Conservation (phyloP, 2,329 filamentous ascomycete genomes). For the Tympanopsis confertula region DNA sequence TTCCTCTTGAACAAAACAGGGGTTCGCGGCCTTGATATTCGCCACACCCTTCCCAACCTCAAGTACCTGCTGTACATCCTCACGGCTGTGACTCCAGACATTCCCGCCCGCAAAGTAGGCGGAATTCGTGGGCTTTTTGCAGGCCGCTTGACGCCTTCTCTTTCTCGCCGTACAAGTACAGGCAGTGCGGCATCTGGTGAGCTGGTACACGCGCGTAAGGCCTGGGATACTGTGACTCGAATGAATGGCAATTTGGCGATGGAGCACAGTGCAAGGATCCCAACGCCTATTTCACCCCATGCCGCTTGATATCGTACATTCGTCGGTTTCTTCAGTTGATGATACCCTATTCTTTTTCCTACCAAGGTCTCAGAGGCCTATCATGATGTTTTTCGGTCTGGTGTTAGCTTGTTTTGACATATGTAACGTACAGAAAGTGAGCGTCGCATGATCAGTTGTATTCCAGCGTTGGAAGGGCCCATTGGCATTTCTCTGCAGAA, state of each 20-base stretch:
- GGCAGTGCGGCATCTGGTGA: slow-evolving; percentile 15
- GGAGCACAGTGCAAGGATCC: too few species aligned
- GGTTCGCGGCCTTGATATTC: slow-evolving; percentile 46
- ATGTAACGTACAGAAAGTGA: too few species aligned
- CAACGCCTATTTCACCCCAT: too few species aligned
- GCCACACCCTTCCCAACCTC: slow-evolving; percentile 55
- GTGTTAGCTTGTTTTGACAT: too few species aligned
- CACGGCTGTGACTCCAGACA: slow-evolving; percentile 46
- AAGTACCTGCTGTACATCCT: slow-evolving; percentile 55
- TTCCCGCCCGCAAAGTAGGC: slow-evolving; percentile 41
- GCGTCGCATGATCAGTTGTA: too few species aligned
- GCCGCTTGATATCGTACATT: too few species aligned
- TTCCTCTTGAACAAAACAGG: slow-evolving; percentile 43
- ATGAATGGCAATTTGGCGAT: slow-evolving; percentile 12
- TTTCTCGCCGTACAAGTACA: slow-evolving; percentile 23
- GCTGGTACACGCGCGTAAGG: slow-evolving; percentile 2
- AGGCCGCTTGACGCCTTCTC: slow-evolving; percentile 19
- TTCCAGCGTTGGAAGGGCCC: too few species aligned
- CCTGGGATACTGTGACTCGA: slow-evolving; percentile 11
- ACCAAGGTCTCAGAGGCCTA: too few species aligned
- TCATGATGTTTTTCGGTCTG: too few species aligned
- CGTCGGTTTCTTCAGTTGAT: too few species aligned
- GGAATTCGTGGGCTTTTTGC: slow-evolving; percentile 33
- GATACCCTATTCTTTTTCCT: too few species aligned
- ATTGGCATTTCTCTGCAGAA: too few species aligned